Percentiles rank a stretch among this genome's conserved stretches.
phyloP scores from a whole-genome alignment of 768 basidiomycete genomes.

The Daedaleopsis nitida region DNA sequence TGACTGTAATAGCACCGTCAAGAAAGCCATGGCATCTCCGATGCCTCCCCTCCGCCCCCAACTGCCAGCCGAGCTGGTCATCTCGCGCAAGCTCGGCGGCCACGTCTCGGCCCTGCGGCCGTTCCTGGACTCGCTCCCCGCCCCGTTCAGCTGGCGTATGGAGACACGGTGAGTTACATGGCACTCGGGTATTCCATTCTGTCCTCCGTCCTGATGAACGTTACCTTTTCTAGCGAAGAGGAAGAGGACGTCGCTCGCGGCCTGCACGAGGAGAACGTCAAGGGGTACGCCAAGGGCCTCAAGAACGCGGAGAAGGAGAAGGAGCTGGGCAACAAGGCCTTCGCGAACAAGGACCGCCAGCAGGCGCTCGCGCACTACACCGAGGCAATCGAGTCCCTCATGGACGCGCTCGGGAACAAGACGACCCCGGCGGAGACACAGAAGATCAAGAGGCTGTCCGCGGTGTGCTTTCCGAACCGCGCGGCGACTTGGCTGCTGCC shows the following conservation, averaged over 20 bases:
- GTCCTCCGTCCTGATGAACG: conserved; percentile 21
- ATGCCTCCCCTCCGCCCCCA: conserved; percentile 31
- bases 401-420: conserved; percentile 29
- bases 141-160: conserved; percentile 38
- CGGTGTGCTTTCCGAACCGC: conserved; percentile 37
- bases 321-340: conserved; percentile 26
- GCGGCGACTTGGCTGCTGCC: conserved; percentile 36
- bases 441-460: conserved; percentile 28
- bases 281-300: conserved; percentile 27
- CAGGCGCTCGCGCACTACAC: conserved; percentile 34
- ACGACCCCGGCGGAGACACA: conserved; percentile 29
- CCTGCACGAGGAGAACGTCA: conserved; percentile 31
- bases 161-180: conserved; percentile 28
- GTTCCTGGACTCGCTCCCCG: conserved; percentile 42
- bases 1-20: conserved; percentile 24
- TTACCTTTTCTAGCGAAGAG: conserved; percentile 16
- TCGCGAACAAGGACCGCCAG: conserved; percentile 29
- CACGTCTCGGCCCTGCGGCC: conserved; percentile 32
- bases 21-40: conserved; percentile 35
- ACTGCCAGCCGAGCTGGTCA: conserved; percentile 33
- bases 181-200: neutral
- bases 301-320: conserved; percentile 30
- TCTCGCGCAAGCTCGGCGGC: conserved; percentile 33
- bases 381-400: conserved; percentile 31
- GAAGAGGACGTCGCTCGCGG: conserved; percentile 29